phyloP scores from a whole-genome alignment of 306 rosid species.

The Cicer arietinum region DNA sequence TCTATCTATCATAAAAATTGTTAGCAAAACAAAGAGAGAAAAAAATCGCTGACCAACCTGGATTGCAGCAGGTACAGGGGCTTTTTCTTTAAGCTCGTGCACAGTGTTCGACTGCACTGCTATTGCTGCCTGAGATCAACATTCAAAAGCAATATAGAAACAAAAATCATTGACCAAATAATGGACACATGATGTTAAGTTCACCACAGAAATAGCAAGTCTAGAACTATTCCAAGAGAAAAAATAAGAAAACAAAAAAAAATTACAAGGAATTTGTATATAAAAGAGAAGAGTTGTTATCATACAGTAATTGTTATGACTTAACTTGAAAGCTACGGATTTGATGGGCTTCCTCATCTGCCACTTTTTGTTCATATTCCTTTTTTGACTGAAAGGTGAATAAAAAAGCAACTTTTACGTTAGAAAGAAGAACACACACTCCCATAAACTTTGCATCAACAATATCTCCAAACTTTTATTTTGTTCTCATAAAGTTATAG shows the following conservation, averaged over 20 bases:
- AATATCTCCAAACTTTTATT: conserved; percentile 24
- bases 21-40: neutral
- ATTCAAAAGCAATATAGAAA: conserved; percentile 39
- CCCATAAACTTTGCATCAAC: conserved; percentile 26
- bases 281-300: neutral
- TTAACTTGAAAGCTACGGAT: conserved; percentile 77
- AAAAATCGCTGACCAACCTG: conserved; percentile 58
- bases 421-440: conserved; percentile 30
- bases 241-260: neutral
- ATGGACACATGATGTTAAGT: neutral
- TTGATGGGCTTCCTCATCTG: conserved; percentile 75
- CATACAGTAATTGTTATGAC: conserved; percentile 30
- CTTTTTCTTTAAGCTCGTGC: conserved; percentile 69
- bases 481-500: conserved; percentile 28
- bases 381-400: conserved; percentile 63
- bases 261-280: conserved; percentile 8
- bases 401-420: conserved; percentile 1
- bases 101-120: conserved; percentile 64
- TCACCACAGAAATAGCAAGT: conserved; percentile 20
- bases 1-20: conserved; percentile 16
- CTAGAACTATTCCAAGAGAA: conserved; percentile 2
- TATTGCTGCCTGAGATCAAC: conserved; percentile 75
- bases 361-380: conserved; percentile 80
- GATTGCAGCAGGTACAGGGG: conserved; percentile 51
- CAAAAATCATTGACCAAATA: conserved; percentile 32